Conservation (phyloP, 2,329 filamentous ascomycete species). For the Pestalotiopsis sp. region DNA sequence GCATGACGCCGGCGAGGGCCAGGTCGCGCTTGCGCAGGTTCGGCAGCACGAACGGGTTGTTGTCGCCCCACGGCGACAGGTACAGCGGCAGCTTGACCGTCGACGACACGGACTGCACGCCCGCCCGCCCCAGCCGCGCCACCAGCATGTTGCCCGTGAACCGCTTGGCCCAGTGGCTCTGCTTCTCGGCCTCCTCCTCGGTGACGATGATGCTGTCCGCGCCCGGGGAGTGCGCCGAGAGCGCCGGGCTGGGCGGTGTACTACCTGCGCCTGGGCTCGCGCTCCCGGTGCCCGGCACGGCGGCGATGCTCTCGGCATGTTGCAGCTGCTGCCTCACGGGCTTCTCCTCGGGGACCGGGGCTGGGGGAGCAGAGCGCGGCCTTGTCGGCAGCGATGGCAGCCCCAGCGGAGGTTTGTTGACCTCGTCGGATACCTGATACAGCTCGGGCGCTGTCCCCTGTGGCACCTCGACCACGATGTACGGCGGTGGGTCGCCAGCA, state of each 20-base stretch:
- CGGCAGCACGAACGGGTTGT: slow-evolving; percentile 19
- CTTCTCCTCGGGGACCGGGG: background rate
- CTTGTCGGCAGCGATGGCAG: slow-evolving; percentile 1
- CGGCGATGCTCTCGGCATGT: background rate
- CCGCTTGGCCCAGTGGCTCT: slow-evolving; percentile 15
- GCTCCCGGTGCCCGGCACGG: background rate
- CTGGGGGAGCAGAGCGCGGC: background rate
- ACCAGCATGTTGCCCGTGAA: slow-evolving; percentile 22
- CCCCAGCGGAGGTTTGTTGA: background rate
- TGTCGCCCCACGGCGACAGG: slow-evolving; percentile 22
- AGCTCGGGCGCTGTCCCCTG: background rate
- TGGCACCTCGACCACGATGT: slow-evolving; percentile 6
- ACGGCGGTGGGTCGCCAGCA: background rate
- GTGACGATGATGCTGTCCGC: background rate
- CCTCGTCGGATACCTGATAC: background rate
- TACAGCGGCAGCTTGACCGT: slow-evolving; percentile 19
- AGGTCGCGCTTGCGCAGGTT: slow-evolving; percentile 21
- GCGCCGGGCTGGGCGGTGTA: background rate
- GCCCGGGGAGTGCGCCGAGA: background rate
- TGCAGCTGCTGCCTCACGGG: background rate
- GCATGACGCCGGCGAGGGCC: slow-evolving; percentile 20
- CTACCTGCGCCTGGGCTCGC: background rate
- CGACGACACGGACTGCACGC: slow-evolving; percentile 18
- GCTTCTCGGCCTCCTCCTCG: slow-evolving; percentile 15
- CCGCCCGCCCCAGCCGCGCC: slow-evolving; percentile 17